Evolutionary conservation across 768 basidiomycete species (phyloP), one percentile per base, ranked within the genome.

Genomic region (Phlegmacium glaucopus): DNA sequence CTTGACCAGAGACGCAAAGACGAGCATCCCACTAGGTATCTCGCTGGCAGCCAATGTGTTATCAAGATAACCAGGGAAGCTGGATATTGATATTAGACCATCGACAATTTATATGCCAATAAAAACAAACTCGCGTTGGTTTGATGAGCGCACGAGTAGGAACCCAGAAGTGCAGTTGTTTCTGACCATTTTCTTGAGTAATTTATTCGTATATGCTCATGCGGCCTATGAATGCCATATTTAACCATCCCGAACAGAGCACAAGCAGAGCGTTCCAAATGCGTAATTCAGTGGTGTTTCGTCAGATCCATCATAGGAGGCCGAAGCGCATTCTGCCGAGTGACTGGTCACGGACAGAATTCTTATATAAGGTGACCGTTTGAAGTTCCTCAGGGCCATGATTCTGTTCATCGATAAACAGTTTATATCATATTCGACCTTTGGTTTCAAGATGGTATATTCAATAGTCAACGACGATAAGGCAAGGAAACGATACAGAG

Each of bases 1-100:
- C 95, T 95, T 96, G 30, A 94, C 76, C 37, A 97, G 69, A 2
- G 83, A 77, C 40, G 93, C 86, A 40, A 89, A 79, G 4, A 79
- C 66, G 0, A 76, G 60, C 69, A 86, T 83, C 1, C 93, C 90
- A 16, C 85, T 81, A 0, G 92, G 82, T 27, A 95, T 94, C 2
- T 94, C 95, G 0, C 95, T n/a, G n/a, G n/a, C 95, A 4, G 94
- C 94, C 3, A 90, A 89, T 28, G 80, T 85, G 64, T 98, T 97
- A 60, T 98, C 95, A 13, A 96, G 75, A 55, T 76, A 82, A 2
- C 90, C 85, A 5, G 94, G 92, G 78, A 83, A 96, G 28, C 87
- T 87, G 28, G 18, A n/a, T 4, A 32, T 35, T 28, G 15, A 36
- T 43, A n/a, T 45, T 39, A 36, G 6, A 18, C 29, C 15, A 39